phyloP scores from a whole-genome alignment of 345 rosid species.

The Lagerstroemia speciosa region DNA sequence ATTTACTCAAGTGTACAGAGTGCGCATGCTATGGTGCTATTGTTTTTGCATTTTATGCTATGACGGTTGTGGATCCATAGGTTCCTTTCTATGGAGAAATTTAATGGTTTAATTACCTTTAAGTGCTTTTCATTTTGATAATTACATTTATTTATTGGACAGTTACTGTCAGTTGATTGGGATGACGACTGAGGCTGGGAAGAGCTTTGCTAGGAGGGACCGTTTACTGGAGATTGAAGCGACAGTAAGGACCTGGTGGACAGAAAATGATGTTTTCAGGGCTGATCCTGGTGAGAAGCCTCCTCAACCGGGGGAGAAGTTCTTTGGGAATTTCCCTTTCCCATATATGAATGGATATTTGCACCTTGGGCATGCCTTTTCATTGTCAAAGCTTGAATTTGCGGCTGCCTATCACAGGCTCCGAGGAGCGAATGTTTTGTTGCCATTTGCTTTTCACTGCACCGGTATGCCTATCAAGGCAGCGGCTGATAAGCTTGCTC shows the following conservation, averaged over 20 bases:
- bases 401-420: slow-evolving; percentile 86
- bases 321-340: slow-evolving; percentile 67
- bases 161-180: slow-evolving; percentile 32
- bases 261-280: slow-evolving; percentile 50
- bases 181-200: slow-evolving; percentile 66
- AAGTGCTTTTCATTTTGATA: background rate
- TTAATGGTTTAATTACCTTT: background rate
- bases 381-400: slow-evolving; percentile 76
- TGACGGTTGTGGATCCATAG: background rate
- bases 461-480: slow-evolving; percentile 99
- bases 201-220: slow-evolving; percentile 71
- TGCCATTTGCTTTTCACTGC: slow-evolving; percentile 88
- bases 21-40: background rate
- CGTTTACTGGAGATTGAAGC: slow-evolving; percentile 59
- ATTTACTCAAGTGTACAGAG: background rate
- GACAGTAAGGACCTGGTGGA: slow-evolving; percentile 51
- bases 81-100: background rate
- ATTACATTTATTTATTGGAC: background rate
- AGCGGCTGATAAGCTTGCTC: slow-evolving; percentile 77
- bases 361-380: slow-evolving; percentile 78
- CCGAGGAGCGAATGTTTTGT: slow-evolving; percentile 74
- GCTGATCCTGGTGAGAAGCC: slow-evolving; percentile 47
- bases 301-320: slow-evolving; percentile 55
- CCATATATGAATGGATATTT: slow-evolving; percentile 81
- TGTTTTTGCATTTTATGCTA: background rate